Evolutionary conservation across 2,329 filamentous ascomycete genomes (phyloP).

Genomic region (Colletotrichum liaoningense): DNA sequence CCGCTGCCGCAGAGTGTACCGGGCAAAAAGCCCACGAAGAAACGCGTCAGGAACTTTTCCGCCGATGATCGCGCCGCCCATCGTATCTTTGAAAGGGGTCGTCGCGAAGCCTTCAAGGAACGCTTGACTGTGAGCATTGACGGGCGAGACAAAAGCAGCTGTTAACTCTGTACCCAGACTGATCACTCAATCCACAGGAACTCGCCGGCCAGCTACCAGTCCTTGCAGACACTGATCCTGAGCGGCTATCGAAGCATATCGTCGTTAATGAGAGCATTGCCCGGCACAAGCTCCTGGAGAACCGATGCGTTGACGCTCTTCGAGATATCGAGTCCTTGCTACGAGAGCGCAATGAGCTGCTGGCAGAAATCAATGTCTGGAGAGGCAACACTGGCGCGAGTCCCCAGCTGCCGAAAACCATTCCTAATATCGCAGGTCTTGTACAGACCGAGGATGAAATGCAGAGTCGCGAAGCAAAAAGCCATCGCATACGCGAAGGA

Average conservation of each 20-base stretch:
- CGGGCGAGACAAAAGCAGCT: too few relatives aligned
- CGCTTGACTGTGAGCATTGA: conserved; percentile 45
- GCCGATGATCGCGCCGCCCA: conserved; percentile 54
- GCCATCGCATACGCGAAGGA: neutral
- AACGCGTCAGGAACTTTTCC: conserved; percentile 52
- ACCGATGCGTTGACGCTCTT: conserved; percentile 35
- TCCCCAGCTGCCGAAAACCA: neutral
- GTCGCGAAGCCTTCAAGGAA: conserved; percentile 54
- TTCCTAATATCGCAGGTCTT: conserved; percentile 13
- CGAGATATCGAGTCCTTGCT: conserved; percentile 36
- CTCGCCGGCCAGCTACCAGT: conserved; percentile 49
- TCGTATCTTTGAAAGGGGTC: conserved; percentile 52
- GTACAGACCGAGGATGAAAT: conserved; percentile 19
- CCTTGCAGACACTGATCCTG: conserved; percentile 46
- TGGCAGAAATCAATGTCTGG: conserved; percentile 43
- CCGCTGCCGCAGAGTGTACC: conserved; percentile 2
- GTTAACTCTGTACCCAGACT: neutral
- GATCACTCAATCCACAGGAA: conserved; percentile 41
- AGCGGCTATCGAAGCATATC: conserved; percentile 52
- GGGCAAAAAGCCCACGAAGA: conserved; percentile 40
- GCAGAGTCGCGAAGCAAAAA: neutral
- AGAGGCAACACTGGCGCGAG: conserved; percentile 28
- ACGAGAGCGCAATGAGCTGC: conserved; percentile 43
- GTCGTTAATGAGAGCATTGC: conserved; percentile 51
- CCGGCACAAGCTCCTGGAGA: conserved; percentile 42